Evolutionary conservation across 148 eudicot species (phyloP).

Genomic region (Cornus suecica): DNA sequence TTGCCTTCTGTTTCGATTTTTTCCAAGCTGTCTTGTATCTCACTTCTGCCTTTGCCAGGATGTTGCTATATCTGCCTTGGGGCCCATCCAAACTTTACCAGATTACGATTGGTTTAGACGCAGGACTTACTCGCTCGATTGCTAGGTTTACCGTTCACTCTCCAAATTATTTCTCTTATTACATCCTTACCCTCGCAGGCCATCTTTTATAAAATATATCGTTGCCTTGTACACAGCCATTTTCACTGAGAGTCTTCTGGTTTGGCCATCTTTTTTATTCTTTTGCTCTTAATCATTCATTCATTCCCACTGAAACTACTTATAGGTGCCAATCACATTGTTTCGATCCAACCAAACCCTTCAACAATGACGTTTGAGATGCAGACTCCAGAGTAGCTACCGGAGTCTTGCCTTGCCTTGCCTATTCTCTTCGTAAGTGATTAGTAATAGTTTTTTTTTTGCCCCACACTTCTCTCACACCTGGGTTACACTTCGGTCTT

Average conservation of each 20-base stretch:
- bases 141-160: constrained; percentile 34
- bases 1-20: background rate
- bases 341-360: too few relatives aligned
- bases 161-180: background rate
- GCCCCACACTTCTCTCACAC: too few relatives aligned
- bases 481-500: too few relatives aligned
- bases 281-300: too few relatives aligned
- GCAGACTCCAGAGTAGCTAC: too few relatives aligned
- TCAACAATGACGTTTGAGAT: too few relatives aligned
- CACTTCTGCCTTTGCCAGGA: constrained; percentile 36
- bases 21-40: background rate
- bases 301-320: too few relatives aligned
- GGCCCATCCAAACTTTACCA: constrained; percentile 72
- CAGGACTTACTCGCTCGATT: constrained; percentile 79
- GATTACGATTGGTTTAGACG: constrained; percentile 99
- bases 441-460: too few relatives aligned
- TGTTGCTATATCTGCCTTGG: constrained; percentile 73
- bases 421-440: too few relatives aligned
- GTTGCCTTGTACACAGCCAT: background rate
- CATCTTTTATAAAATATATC: background rate
- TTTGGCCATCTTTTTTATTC: constrained; percentile 1
- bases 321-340: too few relatives aligned
- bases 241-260: background rate
- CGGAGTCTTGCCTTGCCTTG: too few relatives aligned
- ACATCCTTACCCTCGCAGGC: background rate